A percentile compares a stretch with the other conserved stretches of the same genome.
Evolutionary conservation across 768 basidiomycete species (phyloP).

Genomic region (Phanerodontia chrysosporium): DNA sequence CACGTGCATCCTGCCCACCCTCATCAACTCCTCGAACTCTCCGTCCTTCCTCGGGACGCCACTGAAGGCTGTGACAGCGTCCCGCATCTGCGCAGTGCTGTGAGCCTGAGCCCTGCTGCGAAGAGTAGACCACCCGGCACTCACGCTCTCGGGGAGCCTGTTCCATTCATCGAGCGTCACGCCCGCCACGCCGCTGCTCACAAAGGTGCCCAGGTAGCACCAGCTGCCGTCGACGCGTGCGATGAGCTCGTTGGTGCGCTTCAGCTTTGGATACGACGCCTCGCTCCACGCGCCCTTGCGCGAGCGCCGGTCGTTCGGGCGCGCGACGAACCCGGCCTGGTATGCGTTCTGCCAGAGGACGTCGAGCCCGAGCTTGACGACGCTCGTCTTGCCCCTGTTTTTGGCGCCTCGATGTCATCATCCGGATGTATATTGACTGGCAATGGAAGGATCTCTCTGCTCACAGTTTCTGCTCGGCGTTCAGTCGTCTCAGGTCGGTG

Average conservation of each 20-base stretch:
- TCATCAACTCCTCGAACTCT: background rate
- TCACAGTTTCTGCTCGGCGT: slow-evolving; percentile 2
- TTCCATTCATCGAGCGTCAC: background rate
- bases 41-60: background rate
- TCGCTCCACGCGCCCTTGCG: background rate
- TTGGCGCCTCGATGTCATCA: background rate
- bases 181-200: background rate
- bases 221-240: background rate
- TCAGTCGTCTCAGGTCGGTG: too few relatives aligned
- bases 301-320: background rate
- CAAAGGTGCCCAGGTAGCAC: slow-evolving; percentile 1
- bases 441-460: background rate
- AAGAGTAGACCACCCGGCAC: background rate
- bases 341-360: background rate
- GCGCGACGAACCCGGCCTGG: background rate
- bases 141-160: background rate
- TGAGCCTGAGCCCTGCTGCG: too few relatives aligned
- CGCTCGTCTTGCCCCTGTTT: background rate
- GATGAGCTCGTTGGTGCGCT: background rate
- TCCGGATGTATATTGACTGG: background rate
- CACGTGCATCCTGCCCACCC: background rate
- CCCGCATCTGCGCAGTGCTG: background rate
- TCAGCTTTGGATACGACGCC: background rate
- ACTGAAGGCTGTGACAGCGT: background rate
- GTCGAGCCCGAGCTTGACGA: background rate